Evolutionary conservation across 2,329 filamentous ascomycete species (phyloP), one percentile per base, ranked within the genome.

Genomic region (Paracorniculantispora psalliotae): DNA sequence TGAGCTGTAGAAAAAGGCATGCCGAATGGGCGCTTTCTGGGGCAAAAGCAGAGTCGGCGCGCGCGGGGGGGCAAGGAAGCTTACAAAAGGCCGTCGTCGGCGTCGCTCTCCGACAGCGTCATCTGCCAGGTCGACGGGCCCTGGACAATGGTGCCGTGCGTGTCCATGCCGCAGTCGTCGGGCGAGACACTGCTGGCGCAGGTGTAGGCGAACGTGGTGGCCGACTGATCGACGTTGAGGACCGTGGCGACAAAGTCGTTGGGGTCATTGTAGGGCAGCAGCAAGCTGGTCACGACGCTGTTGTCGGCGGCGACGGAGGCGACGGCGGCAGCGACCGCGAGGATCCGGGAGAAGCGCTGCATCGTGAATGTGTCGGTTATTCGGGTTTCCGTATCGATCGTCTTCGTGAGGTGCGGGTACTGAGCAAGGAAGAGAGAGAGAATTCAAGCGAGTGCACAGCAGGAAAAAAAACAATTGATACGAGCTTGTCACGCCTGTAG

Each of bases 181-280:
- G 56, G 25, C 33, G 62, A 54, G 37, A 59, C 59, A 21, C 49
- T 54, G 25, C 61, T 35, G 4, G 62, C 56, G 59, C 72, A 75
- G 25, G 58, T 58, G 23, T 73, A 47, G 48, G 63, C 63, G 48
- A 67, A 65, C 2, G 72, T 75, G 1, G 72, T 73, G 48, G 67
- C 65, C 9, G 51, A 61, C 10, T 47, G 54, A 35, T 67, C 66
- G 59, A 62, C 71, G 8, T 61, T 63, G 43, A 73, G 49, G 54
- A 73, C 62, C n/a, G 72, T 72, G 33, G 65, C 72, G 8, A 65
- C 65, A 13, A 70, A 50, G 10, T 54, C 46, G 19, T 66, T 60
- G 12, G 62, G 4, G 48, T 69, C 66, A 48, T 59, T 63, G 41
- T 63, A 44, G 28, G 67, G 67, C 46, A 72, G 61, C 28, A 73